These are phyloP conservation scores for Penicillium paneum DNA, from an alignment of 2,329 filamentous ascomycete species.

Conservation along the genomic window DNA sequence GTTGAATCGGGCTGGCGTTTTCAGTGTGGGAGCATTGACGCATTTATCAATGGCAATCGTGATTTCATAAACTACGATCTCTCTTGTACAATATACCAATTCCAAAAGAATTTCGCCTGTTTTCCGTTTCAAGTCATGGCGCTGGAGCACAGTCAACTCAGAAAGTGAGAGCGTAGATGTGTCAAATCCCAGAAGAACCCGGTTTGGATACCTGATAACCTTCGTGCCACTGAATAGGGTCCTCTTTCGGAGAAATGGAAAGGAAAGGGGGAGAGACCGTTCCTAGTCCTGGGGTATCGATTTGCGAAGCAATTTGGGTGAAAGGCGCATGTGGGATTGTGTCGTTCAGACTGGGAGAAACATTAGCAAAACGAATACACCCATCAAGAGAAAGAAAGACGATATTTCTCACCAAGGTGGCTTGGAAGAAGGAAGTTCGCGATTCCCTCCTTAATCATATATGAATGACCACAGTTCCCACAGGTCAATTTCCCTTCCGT, in stretches of 20 bases:
- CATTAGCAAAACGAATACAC: not conserved
- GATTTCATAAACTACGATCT: conserved; percentile 21
- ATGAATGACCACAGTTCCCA: conserved; percentile 88
- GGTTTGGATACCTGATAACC: not conserved
- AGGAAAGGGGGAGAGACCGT: not conserved
- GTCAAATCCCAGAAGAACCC: not conserved
- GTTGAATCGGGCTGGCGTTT: conserved; percentile 15
- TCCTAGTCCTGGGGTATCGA: conserved; percentile 8
- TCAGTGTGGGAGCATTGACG: conserved; percentile 13
- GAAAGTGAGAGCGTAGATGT: not conserved
- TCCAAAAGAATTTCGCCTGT: conserved; percentile 11
- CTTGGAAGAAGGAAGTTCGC: conserved; percentile 93
- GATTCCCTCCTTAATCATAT: conserved; percentile 91
- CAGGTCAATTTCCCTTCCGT: conserved; percentile 86
- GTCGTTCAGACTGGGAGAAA: conserved; percentile 1
- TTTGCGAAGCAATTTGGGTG: not conserved
- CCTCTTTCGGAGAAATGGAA: not conserved
- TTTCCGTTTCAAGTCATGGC: not conserved
- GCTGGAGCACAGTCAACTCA: not conserved
- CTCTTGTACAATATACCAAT: conserved; percentile 29
- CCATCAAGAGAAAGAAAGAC: not conserved
- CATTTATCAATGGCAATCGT: conserved; percentile 17
- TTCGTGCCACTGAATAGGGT: not conserved
- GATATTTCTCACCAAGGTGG: conserved; percentile 61
- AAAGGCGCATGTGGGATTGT: conserved; percentile 1